These are phyloP conservation scores for Lagenaria siceraria DNA, from an alignment of 306 rosid species.

Conservation along the genomic window DNA sequence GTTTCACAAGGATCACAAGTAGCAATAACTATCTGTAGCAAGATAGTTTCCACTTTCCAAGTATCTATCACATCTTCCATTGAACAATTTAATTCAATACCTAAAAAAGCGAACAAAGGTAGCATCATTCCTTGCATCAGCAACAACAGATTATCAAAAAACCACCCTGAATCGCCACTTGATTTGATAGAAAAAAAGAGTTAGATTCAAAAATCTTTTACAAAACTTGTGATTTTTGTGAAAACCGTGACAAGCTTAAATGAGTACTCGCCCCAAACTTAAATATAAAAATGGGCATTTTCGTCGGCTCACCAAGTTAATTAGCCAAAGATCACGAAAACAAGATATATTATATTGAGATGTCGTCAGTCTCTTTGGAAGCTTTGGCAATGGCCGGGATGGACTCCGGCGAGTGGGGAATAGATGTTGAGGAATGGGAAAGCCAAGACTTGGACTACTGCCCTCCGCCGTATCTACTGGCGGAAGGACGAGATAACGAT, in stretches of 20 bases:
- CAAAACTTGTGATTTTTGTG: slow-evolving; percentile 2
- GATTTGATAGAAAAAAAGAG: not conserved
- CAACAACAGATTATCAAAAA: not conserved
- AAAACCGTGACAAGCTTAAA: not conserved
- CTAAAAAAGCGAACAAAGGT: not conserved
- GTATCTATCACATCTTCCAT: not conserved
- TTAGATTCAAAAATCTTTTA: not conserved
- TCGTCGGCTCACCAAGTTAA: not conserved
- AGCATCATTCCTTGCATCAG: not conserved
- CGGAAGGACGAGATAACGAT: not conserved
- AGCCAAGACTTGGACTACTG: not conserved
- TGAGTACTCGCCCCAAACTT: not conserved
- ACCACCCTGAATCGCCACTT: not conserved
- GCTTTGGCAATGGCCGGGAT: slow-evolving; percentile 45
- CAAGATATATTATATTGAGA: too few relatives aligned
- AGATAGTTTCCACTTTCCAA: not conserved
- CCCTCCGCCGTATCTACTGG: slow-evolving; percentile 11
- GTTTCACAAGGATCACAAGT: not conserved
- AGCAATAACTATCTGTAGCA: not conserved
- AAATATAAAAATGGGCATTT: not conserved
- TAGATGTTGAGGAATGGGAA: slow-evolving; percentile 17
- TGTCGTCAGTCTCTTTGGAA: slow-evolving; percentile 11
- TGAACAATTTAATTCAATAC: not conserved
- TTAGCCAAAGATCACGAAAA: not conserved
- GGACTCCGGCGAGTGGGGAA: slow-evolving; percentile 11